phyloP scores from a whole-genome alignment of 805 yeast species.

The Grigorovia transvaalensis region DNA sequence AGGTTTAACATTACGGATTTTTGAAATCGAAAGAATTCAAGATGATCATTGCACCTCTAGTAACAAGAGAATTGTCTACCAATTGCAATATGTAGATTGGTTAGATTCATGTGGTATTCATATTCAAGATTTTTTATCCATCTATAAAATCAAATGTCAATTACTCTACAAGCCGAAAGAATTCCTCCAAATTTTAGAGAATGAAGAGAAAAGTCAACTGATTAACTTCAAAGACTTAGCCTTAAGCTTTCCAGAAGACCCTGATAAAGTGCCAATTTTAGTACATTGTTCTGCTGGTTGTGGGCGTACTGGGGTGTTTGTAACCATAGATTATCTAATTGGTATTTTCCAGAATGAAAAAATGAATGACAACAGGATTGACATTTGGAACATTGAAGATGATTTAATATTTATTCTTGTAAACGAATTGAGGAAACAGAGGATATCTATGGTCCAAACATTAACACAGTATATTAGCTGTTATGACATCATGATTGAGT shows the following conservation, averaged over 20 bases:
- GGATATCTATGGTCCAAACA: constrained; percentile 72
- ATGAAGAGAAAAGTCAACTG: not conserved
- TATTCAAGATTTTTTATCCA: not conserved
- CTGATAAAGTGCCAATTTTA: constrained; percentile 38
- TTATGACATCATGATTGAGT: constrained; percentile 42
- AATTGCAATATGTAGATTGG: constrained; percentile 73
- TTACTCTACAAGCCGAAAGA: constrained; percentile 14
- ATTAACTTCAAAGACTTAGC: not conserved
- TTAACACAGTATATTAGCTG: constrained; percentile 61
- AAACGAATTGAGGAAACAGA: constrained; percentile 52
- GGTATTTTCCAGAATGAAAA: constrained; percentile 27
- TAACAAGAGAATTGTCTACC: constrained; percentile 37
- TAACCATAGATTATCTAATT: constrained; percentile 48
- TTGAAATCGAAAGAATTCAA: constrained; percentile 10
- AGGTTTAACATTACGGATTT: constrained; percentile 28
- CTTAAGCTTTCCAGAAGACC: not conserved
- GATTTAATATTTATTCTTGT: constrained; percentile 55
- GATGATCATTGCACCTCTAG: no score
- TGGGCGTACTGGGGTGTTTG: constrained; percentile 88
- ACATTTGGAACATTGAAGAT: constrained; percentile 32
- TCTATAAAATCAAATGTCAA: constrained; percentile 18
- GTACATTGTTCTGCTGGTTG: constrained; percentile 97
- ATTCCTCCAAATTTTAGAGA: not conserved
- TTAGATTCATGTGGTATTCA: constrained; percentile 63
- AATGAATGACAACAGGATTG: constrained; percentile 28